Evolutionary conservation across 2,329 filamentous ascomycete species (phyloP).

Genomic region (Pseudogymnoascus sp.): DNA sequence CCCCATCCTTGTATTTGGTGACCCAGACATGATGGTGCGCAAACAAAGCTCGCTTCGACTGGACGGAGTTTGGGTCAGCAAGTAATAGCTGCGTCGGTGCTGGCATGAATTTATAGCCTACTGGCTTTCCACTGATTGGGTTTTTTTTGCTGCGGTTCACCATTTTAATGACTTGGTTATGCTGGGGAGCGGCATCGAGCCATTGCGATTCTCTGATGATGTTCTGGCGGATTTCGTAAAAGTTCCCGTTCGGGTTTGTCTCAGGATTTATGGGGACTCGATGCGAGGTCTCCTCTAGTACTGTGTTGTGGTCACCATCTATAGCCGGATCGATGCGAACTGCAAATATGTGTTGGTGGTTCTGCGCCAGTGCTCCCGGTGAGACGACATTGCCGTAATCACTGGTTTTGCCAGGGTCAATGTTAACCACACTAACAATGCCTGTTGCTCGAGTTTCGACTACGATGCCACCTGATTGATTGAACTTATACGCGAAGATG

Average conservation of each 20-base stretch:
- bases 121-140: constrained; percentile 73
- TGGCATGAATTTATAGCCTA: constrained; percentile 80
- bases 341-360: constrained; percentile 53
- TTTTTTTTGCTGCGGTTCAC: constrained; percentile 73
- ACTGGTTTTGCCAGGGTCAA: constrained; percentile 45
- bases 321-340: constrained; percentile 49
- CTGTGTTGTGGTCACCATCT: constrained; percentile 46
- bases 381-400: constrained; percentile 55
- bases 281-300: constrained; percentile 47
- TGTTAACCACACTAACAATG: constrained; percentile 49
- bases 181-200: constrained; percentile 38
- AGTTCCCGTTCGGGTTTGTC: constrained; percentile 47
- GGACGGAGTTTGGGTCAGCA: constrained; percentile 72
- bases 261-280: constrained; percentile 36
- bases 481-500: constrained; percentile 57
- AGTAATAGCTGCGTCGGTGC: constrained; percentile 72
- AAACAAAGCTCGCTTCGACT: constrained; percentile 86
- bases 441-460: constrained; percentile 60
- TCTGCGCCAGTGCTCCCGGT: constrained; percentile 50
- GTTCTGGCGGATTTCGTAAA: constrained; percentile 42
- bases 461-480: constrained; percentile 53
- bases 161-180: constrained; percentile 75
- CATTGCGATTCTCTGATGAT: constrained; percentile 34
- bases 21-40: constrained; percentile 82
- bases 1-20: constrained; percentile 63